These are phyloP conservation scores for Gossypium mustelinum DNA, from an alignment of 345 rosid genomes.

Conservation along the genomic window DNA sequence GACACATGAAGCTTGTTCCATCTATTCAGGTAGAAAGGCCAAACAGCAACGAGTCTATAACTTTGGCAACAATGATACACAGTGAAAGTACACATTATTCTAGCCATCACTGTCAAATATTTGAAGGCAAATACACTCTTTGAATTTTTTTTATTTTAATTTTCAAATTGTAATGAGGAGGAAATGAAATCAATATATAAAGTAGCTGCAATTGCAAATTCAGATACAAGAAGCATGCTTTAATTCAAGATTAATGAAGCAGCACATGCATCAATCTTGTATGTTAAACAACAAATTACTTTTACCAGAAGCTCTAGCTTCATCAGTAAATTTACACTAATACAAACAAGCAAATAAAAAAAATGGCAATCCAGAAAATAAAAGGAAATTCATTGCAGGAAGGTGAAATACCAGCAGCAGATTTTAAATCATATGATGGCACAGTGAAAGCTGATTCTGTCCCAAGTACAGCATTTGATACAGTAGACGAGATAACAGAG, in stretches of 20 bases:
- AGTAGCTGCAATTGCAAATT: neutral
- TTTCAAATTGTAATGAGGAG: neutral
- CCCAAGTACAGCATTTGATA: conserved; percentile 85
- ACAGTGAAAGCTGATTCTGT: conserved; percentile 92
- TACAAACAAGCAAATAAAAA: conserved; percentile 4
- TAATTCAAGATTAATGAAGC: neutral
- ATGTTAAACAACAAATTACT: neutral
- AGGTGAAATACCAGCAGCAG: conserved; percentile 77
- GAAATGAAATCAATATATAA: neutral
- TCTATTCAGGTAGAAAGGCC: conserved; percentile 7
- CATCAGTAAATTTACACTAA: neutral
- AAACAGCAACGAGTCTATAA: neutral
- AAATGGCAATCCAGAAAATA: neutral
- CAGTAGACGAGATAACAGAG: conserved; percentile 93
- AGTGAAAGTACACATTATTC: neutral
- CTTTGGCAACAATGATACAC: neutral
- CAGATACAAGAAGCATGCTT: neutral
- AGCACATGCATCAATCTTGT: neutral
- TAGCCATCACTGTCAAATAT: neutral
- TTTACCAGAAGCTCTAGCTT: neutral
- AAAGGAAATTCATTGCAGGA: neutral
- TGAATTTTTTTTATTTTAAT: neutral
- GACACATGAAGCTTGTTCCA: conserved; percentile 18
- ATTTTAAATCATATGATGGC: conserved; percentile 89
- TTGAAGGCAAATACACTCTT: neutral